phyloP scores from a whole-genome alignment of 1,139 yeast genomes.

The Debaryomycetaceae sp. region DNA sequence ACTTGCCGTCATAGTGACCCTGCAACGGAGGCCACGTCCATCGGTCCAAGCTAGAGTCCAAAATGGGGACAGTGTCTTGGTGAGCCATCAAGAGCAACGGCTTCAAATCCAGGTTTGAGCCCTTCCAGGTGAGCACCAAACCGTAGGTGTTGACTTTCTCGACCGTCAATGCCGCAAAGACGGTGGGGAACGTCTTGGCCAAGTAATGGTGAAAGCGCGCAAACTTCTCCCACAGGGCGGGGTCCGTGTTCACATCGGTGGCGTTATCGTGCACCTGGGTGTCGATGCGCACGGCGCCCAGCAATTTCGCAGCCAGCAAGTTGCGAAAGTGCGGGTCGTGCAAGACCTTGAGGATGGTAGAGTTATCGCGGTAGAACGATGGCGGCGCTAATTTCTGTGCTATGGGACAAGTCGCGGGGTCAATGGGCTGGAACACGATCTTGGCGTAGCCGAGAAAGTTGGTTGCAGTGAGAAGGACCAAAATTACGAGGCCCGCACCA shows the following conservation, averaged over 20 bases:
- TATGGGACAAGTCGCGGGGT: slow-evolving; percentile 18
- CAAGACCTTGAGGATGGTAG: slow-evolving; percentile 22
- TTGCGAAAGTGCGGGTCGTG: slow-evolving; percentile 23
- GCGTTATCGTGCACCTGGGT: slow-evolving; percentile 36
- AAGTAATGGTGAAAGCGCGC: slow-evolving; percentile 36
- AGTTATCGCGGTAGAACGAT: slow-evolving; percentile 19
- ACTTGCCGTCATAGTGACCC: slow-evolving; percentile 42
- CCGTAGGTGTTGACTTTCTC: slow-evolving; percentile 59
- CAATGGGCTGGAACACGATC: slow-evolving; percentile 12
- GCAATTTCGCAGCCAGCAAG: slow-evolving; percentile 23
- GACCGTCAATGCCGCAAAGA: slow-evolving; percentile 36
- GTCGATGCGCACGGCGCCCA: slow-evolving; percentile 33
- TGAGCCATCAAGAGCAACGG: slow-evolving; percentile 69
- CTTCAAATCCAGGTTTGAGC: slow-evolving; percentile 39
- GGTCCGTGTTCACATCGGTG: slow-evolving; percentile 27
- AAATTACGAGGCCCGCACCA: background rate
- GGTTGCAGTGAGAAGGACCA: slow-evolving; percentile 12
- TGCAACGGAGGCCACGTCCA: slow-evolving; percentile 68
- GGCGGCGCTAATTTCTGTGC: slow-evolving; percentile 20
- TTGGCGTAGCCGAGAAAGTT: slow-evolving; percentile 13
- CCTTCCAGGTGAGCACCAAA: slow-evolving; percentile 57
- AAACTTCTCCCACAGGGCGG: slow-evolving; percentile 34
- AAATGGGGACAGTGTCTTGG: slow-evolving; percentile 81
- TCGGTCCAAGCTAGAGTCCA: slow-evolving; percentile 37
- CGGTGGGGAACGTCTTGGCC: slow-evolving; percentile 45